Evolutionary conservation across 2,329 filamentous ascomycete species (phyloP), one percentile per base, ranked within the genome.

Genomic region (Elsinoe ampelina): DNA sequence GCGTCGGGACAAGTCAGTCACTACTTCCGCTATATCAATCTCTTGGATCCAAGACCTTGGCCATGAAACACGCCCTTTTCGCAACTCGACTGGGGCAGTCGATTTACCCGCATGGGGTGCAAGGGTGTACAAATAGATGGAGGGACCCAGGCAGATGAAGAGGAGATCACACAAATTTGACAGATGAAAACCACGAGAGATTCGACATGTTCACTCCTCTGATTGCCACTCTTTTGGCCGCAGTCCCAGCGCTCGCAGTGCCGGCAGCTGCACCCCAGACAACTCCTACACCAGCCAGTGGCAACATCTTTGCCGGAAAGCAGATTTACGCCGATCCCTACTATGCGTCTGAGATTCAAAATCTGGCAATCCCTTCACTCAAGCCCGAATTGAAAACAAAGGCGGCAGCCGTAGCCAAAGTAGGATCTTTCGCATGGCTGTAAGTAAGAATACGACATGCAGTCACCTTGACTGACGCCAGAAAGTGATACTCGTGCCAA

Each of bases 311-410:
- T 58, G 68, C 68, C 6, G 77, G 76, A n/a, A 72, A 75, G 58
- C 69, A 75, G 58, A 72, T 77, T 42, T 80, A 78, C 59, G 73
- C 72, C 32, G 79, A 80, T 61, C 71, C 75, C 2, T 79, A 76
- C 67, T 80, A 80, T 65, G 71, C 77, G 3, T 76, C 76, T 3
- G 77, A 80, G 61, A 73, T 80, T 32, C 72, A 74, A 57, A 75
- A 67, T 36, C 70, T 77, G 17, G 85, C 85, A 6, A 77, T 87
- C 17, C 84, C 85, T 7, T 80, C 79, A 13, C 70, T 88, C 59
- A 78, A 78, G 8, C 75, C 78, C 3, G 73, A 80, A 20, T 71
- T 79, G 65, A 77, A 76, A 13, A 76, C 79, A 17, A 77, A 72
- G 30, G 76, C 76, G 1, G 70, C 67, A 22, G 65, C 65, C n/a